Percentiles rank a stretch among this genome's conserved stretches.
These are phyloP conservation scores for Clitoria ternatea DNA, from an alignment of 306 rosid genomes.

Conservation along the genomic window DNA sequence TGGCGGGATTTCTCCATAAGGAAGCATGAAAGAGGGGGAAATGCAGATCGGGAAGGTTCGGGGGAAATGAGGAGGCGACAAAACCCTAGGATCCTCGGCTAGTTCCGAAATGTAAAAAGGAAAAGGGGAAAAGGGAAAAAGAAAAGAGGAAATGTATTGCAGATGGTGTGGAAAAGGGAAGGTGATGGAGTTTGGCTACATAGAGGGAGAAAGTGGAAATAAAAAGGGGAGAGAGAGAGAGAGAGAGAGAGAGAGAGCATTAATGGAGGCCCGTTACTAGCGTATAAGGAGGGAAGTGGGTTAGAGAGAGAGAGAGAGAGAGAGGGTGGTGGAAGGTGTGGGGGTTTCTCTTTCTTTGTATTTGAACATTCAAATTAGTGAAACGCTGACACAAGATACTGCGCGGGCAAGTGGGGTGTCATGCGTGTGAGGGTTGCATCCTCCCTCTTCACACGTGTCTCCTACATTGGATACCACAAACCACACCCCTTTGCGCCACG, in stretches of 20 bases:
- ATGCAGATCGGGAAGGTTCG: conserved; percentile 23
- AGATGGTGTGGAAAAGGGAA: neutral
- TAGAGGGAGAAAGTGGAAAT: neutral
- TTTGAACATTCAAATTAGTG: conserved; percentile 65
- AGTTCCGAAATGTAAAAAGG: neutral
- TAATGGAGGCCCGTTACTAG: conserved; percentile 39
- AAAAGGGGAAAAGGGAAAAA: neutral
- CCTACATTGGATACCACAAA: conserved; percentile 20
- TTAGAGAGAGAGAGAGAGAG: conserved; percentile 19
- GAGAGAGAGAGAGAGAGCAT: neutral
- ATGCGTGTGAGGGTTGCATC: neutral
- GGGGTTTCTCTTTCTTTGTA: conserved; percentile 1
- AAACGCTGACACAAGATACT: conserved; percentile 10
- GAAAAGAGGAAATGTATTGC: too few relatives aligned
- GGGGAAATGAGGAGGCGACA: neutral
- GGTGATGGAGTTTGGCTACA: neutral
- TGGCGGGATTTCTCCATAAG: conserved; percentile 54
- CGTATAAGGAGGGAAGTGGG: neutral
- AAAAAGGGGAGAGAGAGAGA: neutral
- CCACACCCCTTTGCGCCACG: too few relatives aligned
- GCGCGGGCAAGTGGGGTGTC: conserved; percentile 39
- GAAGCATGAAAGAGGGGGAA: conserved; percentile 39
- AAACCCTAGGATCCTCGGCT: conserved; percentile 33
- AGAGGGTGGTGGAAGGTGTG: neutral
- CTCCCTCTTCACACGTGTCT: conserved; percentile 21